Evolutionary conservation across 1,284 basidiomycete species (phyloP), one percentile per base, ranked within the genome.

Genomic region (Ganoderma multipileum): DNA sequence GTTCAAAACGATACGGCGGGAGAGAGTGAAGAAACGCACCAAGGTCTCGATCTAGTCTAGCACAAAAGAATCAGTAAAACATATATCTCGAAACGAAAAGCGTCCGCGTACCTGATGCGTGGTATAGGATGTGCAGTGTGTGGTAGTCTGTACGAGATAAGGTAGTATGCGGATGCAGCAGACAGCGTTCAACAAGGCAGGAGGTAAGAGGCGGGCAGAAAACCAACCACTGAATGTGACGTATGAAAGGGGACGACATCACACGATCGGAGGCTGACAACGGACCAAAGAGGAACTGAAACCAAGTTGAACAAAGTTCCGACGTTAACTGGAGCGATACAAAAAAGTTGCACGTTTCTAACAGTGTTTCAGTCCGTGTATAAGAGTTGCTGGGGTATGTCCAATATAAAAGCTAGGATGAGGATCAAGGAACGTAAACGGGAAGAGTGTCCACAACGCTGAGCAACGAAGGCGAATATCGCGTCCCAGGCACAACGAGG

Each of bases 401-500:
- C 26, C n/a, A 39, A 38, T 26, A 58, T n/a, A 6, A 6, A 20
- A 8, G 18, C 52, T 28, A 16, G 5, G 1, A 38, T 33, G 16
- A n/a, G 28, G 16, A n/a, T 67, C 47, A 73, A 0, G 72, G 72
- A 9, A 42, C 68, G 28, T 73, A 73, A 7, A 65, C 64, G 23
- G 72, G 72, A 33, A 73, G 64, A 3, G 69, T 71, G 36, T 71
- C 72, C 55, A 68, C 69, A 14, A 71, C 69, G 42, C 72, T 73
- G 44, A 71, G 70, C 61, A 73, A 41, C 2, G 88, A 83, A 2
- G 91, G 91, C 0, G 90, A 91, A 3, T 87, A 84, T 55, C 92
- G 77, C 16, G 89, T 86, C 18, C 83, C 87, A 14, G 89, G 88
- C 0, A 88, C 82, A 73, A 85, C 88, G 14, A 94, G 80, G 3